Evolutionary conservation across 495 filamentous ascomycete genomes (phyloP), one percentile per base, ranked within the genome.

Genomic region (Parmelia sp.): DNA sequence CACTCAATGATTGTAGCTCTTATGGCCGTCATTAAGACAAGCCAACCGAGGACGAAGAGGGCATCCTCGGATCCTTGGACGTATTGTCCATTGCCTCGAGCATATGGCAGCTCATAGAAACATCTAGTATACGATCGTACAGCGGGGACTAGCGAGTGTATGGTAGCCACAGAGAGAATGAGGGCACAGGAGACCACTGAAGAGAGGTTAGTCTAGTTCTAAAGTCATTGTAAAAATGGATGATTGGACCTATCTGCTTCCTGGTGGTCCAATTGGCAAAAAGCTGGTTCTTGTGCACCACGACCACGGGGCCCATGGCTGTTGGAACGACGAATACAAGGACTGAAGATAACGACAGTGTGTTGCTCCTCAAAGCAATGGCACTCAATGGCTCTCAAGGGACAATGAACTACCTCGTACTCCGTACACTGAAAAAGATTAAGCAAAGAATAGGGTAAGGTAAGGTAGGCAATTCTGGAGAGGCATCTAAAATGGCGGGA

Each of bases 51-150:
- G 62, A 97, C 87, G 68, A 95, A 85, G 70, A 86, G 86, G 57
- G 88, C 76, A 78, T 97, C 93, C 69, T 92, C 84, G 72, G 80
- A 79, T 58, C 93, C 93, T 65, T 87, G 82, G 8, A 83, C 79
- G 74, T 96, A 96, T 23, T 82, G 85, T 4, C 84, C 80, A 14
- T 77, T 68, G 14, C 82, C 76, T 68, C 92, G 86, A 74, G 89
- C 85, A 75, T 97, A 94, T 23, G 90, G 90, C 57, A 96, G 80
- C 63, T 84, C 82, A 76, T 93, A 92, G 76, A 95, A 94, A 59
- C 88, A 91, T 64, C 82, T 79, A 45, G 92, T 94, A 69, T 88
- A 84, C 21, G 82, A 77, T 62, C 89, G 83, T 33, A 90, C 85
- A 56, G 84, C 84, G 45, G 92, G 92, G 75, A 92, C 86, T 64